A percentile compares a stretch with the other conserved stretches of the same genome.
Evolutionary conservation across 2,329 filamentous ascomycete genomes (phyloP).

Genomic region (Fusarium sp.): DNA sequence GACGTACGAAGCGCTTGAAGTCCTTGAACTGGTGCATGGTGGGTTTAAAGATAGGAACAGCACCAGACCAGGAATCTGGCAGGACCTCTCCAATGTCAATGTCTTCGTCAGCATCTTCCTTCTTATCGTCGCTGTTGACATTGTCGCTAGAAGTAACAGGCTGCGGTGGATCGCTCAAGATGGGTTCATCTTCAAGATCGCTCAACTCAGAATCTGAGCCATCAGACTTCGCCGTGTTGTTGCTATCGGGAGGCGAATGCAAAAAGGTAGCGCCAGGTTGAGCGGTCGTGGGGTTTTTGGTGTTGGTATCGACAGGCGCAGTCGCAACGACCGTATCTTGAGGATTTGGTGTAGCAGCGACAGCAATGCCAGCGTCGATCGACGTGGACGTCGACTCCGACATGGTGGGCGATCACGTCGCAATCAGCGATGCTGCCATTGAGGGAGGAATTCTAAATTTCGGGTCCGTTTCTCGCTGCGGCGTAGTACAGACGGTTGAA

Average conservation of each 20-base stretch:
- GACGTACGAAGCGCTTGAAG: constrained; percentile 86
- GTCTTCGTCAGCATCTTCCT: constrained; percentile 61
- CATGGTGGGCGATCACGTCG: constrained; percentile 57
- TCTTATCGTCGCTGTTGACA: constrained; percentile 49
- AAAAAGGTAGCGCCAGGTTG: constrained; percentile 56
- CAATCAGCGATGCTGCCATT: constrained; percentile 50
- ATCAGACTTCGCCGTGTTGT: constrained; percentile 67
- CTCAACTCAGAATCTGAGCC: constrained; percentile 72
- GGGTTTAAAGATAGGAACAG: constrained; percentile 93
- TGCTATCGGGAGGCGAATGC: constrained; percentile 72
- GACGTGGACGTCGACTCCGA: constrained; percentile 48
- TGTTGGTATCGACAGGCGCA: constrained; percentile 39
- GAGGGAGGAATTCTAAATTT: constrained; percentile 34
- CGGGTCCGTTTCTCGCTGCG: constrained; percentile 23
- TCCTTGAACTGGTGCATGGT: constrained; percentile 95
- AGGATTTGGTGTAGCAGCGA: constrained; percentile 53
- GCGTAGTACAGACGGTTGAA: constrained; percentile 12
- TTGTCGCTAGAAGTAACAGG: constrained; percentile 37
- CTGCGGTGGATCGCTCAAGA: constrained; percentile 48
- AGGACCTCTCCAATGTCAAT: constrained; percentile 82
- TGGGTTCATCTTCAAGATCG: constrained; percentile 67
- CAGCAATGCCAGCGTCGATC: constrained; percentile 64
- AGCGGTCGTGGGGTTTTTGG: constrained; percentile 49
- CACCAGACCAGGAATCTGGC: constrained; percentile 90
- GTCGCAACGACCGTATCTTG: constrained; percentile 41